Conservation (phyloP, 768 basidiomycete species). For the Phanerochaete sordida region DNA sequence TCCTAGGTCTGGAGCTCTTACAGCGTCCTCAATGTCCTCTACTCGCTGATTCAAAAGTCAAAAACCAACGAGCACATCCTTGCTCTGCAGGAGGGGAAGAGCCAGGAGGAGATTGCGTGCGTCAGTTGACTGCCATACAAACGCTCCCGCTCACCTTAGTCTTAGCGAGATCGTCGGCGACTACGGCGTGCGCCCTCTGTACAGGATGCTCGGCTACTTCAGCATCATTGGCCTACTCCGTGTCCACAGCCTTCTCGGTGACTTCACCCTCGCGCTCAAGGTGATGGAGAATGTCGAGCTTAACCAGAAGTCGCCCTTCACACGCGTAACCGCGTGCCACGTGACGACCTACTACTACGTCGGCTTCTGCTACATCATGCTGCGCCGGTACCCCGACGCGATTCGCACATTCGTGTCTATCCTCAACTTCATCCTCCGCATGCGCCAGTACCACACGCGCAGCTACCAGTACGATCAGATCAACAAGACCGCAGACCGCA, state of each 20-base stretch:
- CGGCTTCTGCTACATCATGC: conserved; percentile 95
- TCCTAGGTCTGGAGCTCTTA: conserved; percentile 93
- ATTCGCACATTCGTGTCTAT: conserved; percentile 91
- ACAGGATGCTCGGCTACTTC: conserved; percentile 96
- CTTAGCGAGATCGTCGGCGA: conserved; percentile 82
- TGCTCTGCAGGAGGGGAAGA: conserved; percentile 78
- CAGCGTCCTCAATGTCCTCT: conserved; percentile 96
- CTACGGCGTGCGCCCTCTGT: conserved; percentile 86
- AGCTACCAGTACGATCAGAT: conserved; percentile 99
- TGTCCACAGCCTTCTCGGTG: conserved; percentile 93
- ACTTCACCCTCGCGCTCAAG: conserved; percentile 92
- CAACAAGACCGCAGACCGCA: conserved; percentile 95
- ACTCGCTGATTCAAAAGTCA: conserved; percentile 97
- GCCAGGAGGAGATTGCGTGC: conserved; percentile 79
- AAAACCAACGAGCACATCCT: conserved; percentile 90
- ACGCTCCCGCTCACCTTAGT: background rate
- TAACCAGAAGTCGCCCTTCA: conserved; percentile 89
- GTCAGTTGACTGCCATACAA: conserved; percentile 25
- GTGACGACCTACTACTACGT: conserved; percentile 95
- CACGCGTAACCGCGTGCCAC: conserved; percentile 94
- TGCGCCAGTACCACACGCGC: conserved; percentile 95
- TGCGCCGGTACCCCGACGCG: conserved; percentile 92
- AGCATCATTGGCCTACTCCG: conserved; percentile 92
- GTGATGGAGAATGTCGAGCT: conserved; percentile 94
- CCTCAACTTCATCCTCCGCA: conserved; percentile 92